phyloP scores from a whole-genome alignment of 1,284 basidiomycete genomes.

The Microbotryum saponariae region DNA sequence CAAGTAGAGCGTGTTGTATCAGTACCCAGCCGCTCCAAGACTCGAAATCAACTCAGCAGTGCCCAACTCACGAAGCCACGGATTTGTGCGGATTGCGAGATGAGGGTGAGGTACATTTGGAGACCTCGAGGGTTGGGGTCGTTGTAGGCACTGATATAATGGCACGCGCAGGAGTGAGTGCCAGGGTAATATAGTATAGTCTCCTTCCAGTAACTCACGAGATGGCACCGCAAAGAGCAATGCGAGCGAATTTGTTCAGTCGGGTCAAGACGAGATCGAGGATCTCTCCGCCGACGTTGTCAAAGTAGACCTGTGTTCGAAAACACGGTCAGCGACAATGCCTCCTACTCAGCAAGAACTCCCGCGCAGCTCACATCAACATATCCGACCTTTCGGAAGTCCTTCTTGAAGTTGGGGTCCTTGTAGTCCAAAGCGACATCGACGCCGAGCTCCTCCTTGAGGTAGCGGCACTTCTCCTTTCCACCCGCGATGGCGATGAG shows the following conservation, averaged over 20 bases:
- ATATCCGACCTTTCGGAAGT: conserved; percentile 53
- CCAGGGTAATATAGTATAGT: too few relatives aligned
- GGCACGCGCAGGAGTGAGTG: not conserved
- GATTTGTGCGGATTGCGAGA: conserved; percentile 65
- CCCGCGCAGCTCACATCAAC: conserved; percentile 45
- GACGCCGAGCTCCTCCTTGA: conserved; percentile 69
- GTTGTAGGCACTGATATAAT: conserved; percentile 32
- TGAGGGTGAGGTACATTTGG: conserved; percentile 50
- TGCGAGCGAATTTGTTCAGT: conserved; percentile 66
- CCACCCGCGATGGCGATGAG: conserved; percentile 78
- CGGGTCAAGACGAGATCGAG: conserved; percentile 65
- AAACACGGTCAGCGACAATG: too few relatives aligned
- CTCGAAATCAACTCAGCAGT: too few relatives aligned
- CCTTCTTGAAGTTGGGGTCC: conserved; percentile 50
- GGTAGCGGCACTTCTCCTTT: conserved; percentile 71
- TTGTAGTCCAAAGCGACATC: conserved; percentile 84
- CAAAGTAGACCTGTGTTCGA: conserved; percentile 52
- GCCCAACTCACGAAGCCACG: conserved; percentile 47
- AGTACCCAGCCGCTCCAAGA: too few relatives aligned
- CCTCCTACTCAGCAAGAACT: not conserved
- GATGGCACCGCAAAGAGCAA: conserved; percentile 66
- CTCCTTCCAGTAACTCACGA: conserved; percentile 33
- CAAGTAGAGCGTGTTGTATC: too few relatives aligned
- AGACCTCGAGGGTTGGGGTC: conserved; percentile 39
- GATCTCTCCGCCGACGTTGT: conserved; percentile 71